phyloP scores from a whole-genome alignment of 1,284 basidiomycete species.

The Microbotryum lychnidis-dioicae region DNA sequence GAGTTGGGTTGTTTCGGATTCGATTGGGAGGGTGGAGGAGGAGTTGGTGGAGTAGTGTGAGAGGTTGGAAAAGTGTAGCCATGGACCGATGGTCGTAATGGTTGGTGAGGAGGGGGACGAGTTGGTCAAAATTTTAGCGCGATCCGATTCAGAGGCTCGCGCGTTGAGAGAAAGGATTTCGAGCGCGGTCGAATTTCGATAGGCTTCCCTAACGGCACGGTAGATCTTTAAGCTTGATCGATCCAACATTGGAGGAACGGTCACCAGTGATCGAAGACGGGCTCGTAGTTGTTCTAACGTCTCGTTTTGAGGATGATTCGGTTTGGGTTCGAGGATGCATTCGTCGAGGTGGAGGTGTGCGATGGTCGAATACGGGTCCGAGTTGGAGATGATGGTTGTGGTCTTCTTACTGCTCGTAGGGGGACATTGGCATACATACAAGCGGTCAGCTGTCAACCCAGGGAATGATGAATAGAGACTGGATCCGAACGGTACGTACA shows the following conservation, averaged over 20 bases:
- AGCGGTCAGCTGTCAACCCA: too few relatives aligned
- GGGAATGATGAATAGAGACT: too few relatives aligned
- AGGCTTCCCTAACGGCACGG: neutral
- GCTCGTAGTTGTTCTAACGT: slow-evolving; percentile 2
- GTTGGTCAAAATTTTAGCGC: neutral
- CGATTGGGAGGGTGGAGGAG: neutral
- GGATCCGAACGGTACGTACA: slow-evolving; percentile 49
- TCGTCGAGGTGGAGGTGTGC: slow-evolving; percentile 73
- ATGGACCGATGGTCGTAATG: slow-evolving; percentile 3
- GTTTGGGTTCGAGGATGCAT: slow-evolving; percentile 50
- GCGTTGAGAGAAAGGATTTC: too few relatives aligned
- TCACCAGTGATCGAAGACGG: neutral
- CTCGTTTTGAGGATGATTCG: slow-evolving; percentile 8
- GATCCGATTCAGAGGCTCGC: too few relatives aligned
- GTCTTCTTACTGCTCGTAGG: slow-evolving; percentile 9
- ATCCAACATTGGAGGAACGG: neutral
- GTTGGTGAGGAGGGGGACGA: neutral
- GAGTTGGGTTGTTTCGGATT: neutral
- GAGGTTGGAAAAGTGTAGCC: slow-evolving; percentile 17
- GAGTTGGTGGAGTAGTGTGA: neutral
- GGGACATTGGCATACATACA: too few relatives aligned
- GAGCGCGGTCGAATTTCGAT: neutral
- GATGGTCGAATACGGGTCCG: slow-evolving; percentile 48
- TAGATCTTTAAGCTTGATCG: neutral
- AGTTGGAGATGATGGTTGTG: slow-evolving; percentile 17